These are phyloP conservation scores for Erysiphe pulchra DNA, from an alignment of 2,329 filamentous ascomycete species.

Conservation along the genomic window DNA sequence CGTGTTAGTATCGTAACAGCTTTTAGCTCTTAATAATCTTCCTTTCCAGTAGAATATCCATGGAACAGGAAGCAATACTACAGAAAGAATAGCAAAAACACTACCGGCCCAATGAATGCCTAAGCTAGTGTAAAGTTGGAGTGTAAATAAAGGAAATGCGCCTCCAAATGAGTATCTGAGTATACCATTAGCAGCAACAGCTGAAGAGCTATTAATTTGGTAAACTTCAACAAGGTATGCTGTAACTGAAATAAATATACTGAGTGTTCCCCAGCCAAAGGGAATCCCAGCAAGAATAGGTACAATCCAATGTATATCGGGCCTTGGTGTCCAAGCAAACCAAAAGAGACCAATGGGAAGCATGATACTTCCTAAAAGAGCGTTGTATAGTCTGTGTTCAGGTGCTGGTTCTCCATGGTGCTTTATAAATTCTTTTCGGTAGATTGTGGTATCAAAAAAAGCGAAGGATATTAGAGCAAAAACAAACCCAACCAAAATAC, in stretches of 20 bases:
- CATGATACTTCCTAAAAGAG: constrained; percentile 21
- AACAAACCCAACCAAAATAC: too few species aligned
- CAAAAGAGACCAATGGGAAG: constrained; percentile 10
- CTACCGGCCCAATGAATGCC: constrained; percentile 19
- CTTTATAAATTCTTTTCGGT: constrained; percentile 15
- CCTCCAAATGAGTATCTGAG: constrained; percentile 9
- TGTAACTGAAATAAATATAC: constrained; percentile 5
- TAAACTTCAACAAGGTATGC: constrained; percentile 11
- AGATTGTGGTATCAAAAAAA: constrained; percentile 25
- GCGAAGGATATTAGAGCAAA: constrained; percentile 14
- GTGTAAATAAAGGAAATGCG: constrained; percentile 12
- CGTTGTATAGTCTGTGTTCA: constrained; percentile 30
- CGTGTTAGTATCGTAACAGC: too few species aligned
- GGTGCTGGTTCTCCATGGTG: constrained; percentile 16
- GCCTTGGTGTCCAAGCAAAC: constrained; percentile 15
- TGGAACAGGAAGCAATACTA: constrained; percentile 18
- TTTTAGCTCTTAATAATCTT: constrained; percentile 13
- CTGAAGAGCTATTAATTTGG: constrained; percentile 7
- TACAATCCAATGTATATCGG: constrained; percentile 10
- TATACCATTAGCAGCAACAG: constrained; percentile 10
- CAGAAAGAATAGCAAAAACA: constrained; percentile 18
- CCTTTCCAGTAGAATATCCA: constrained; percentile 19
- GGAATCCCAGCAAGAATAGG: constrained; percentile 9
- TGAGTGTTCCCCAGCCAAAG: constrained; percentile 19
- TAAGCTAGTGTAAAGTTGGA: constrained; percentile 22